These are phyloP conservation scores for Lepraria neglecta DNA, from an alignment of 495 filamentous ascomycete species.

Conservation along the genomic window DNA sequence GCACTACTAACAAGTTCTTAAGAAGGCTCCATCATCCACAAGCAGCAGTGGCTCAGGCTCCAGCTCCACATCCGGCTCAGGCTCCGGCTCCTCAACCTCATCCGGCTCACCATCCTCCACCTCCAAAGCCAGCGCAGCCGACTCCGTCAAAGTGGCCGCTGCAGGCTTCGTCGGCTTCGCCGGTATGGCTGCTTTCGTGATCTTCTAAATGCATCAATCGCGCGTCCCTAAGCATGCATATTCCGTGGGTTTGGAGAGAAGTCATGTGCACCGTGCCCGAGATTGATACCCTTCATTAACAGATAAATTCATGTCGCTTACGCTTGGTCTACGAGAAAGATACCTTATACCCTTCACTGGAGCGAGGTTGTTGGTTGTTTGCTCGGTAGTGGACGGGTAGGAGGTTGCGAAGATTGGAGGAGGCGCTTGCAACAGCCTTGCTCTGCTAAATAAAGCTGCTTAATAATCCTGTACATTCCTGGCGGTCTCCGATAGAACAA, in stretches of 20 bases:
- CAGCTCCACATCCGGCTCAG: constrained; percentile 15
- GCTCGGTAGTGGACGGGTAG: too few relatives aligned
- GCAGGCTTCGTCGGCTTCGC: constrained; percentile 24
- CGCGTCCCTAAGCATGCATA: neutral
- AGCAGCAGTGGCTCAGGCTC: neutral
- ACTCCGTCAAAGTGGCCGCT: constrained; percentile 18
- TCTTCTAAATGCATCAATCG: constrained; percentile 19
- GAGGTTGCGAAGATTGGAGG: too few relatives aligned
- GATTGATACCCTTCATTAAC: constrained; percentile 9
- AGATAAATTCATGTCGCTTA: constrained; percentile 16
- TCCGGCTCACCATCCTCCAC: neutral
- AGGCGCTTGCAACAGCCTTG: too few relatives aligned
- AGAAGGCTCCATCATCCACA: neutral
- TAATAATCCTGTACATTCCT: too few relatives aligned
- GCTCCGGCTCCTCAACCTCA: constrained; percentile 19
- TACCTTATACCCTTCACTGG: constrained; percentile 8
- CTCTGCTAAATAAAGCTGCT: too few relatives aligned
- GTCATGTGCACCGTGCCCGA: neutral
- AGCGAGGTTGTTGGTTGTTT: neutral
- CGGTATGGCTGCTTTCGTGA: constrained; percentile 24
- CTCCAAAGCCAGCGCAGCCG: constrained; percentile 16
- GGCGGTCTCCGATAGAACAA: too few relatives aligned
- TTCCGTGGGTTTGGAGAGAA: neutral
- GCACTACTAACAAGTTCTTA: neutral
- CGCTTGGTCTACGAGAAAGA: constrained; percentile 13